Percentiles rank a stretch among this genome's conserved stretches.
Evolutionary conservation across 257 asterid genomes (phyloP).

Genomic region (Orobanche coerulescens): DNA sequence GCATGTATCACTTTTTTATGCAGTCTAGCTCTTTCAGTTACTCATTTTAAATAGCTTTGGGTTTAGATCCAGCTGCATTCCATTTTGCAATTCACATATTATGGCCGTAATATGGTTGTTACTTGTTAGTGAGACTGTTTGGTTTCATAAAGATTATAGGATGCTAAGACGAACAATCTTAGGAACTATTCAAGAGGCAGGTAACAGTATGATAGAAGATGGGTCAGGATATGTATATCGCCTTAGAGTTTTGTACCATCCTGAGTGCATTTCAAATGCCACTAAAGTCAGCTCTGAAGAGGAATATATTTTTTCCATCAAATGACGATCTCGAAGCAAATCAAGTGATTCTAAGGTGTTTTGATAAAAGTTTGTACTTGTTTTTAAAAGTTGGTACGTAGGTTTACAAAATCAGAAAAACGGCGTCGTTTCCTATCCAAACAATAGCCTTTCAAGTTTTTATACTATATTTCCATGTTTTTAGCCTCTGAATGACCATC

Average conservation of each 20-base stretch:
- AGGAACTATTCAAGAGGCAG: not conserved
- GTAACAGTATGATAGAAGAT: not conserved
- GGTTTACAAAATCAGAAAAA: too few species aligned
- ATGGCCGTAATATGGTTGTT: not conserved
- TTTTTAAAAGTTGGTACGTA: too few species aligned
- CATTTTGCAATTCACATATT: not conserved
- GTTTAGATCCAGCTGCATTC: not conserved
- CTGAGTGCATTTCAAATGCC: constrained; percentile 13
- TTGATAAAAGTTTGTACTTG: too few species aligned
- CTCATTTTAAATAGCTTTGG: not conserved
- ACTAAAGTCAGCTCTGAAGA: not conserved
- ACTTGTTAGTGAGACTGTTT: not conserved
- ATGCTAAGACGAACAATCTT: not conserved
- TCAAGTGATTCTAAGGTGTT: too few species aligned
- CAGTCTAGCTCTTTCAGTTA: not conserved
- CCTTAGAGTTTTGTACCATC: constrained; percentile 8
- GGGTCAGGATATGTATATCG: not conserved
- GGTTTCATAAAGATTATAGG: not conserved
- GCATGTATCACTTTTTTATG: not conserved
- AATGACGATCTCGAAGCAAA: too few species aligned
- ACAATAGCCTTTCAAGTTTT: too few species aligned
- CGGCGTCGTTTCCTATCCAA: too few species aligned
- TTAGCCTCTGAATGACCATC: too few species aligned
- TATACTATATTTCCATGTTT: too few species aligned
- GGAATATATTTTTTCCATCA: not conserved